Percentiles rank a stretch among this genome's conserved stretches.
Conservation (phyloP, 192 early-diverging fungal species). For the Dissophora globulifera region DNA sequence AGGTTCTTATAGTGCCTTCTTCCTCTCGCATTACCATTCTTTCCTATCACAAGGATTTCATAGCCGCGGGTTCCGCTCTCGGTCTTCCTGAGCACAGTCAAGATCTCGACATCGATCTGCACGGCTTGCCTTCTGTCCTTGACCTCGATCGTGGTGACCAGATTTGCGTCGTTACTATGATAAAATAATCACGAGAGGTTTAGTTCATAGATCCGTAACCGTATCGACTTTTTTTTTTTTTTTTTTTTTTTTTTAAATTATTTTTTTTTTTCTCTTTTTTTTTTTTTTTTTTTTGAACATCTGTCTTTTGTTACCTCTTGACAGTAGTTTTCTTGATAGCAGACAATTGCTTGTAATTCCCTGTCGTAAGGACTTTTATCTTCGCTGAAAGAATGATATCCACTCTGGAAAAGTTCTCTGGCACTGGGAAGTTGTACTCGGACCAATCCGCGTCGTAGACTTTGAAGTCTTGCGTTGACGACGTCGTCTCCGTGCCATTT, state of each 20-base stretch:
- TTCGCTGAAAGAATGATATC: constrained; percentile 32
- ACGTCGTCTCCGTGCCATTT: constrained; percentile 17
- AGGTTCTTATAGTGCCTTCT: no score
- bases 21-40: constrained; percentile 56
- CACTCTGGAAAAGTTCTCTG: constrained; percentile 28
- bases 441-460: constrained; percentile 27
- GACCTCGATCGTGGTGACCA: not conserved
- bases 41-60: constrained; percentile 47
- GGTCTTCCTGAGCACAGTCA: constrained; percentile 18
- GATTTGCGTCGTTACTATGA: constrained; percentile 3
- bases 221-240: no score
- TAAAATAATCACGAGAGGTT: not conserved
- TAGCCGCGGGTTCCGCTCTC: constrained; percentile 10
- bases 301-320: constrained; percentile 29
- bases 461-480: constrained; percentile 18
- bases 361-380: constrained; percentile 44
- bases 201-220: not conserved
- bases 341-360: constrained; percentile 7
- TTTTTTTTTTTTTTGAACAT: no score
- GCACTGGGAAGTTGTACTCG: constrained; percentile 50
- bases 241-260: no score
- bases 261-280: no score
- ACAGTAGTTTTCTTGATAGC: not conserved
- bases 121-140: constrained; percentile 13
- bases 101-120: constrained; percentile 37